phyloP scores from a whole-genome alignment of 176 grass and related monocot species.

The Rhynchospora pubera region DNA sequence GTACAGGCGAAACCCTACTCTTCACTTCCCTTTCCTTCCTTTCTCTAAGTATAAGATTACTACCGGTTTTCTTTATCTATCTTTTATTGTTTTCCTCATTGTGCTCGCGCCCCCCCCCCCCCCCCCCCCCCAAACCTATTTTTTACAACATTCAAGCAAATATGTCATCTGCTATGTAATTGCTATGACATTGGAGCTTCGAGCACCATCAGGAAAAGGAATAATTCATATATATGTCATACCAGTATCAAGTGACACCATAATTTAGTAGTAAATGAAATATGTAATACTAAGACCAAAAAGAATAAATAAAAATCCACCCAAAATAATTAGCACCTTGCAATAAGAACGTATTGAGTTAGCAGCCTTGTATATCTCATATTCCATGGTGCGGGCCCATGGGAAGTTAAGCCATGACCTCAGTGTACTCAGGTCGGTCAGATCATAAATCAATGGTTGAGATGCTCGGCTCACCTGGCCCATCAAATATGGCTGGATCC shows the following conservation, averaged over 20 bases:
- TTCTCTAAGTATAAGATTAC: neutral
- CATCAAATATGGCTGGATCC: constrained; percentile 71
- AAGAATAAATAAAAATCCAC: neutral
- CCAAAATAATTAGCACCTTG: constrained; percentile 44
- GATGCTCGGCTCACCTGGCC: constrained; percentile 48
- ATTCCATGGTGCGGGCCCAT: constrained; percentile 64
- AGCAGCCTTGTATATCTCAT: constrained; percentile 94
- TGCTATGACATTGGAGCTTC: neutral
- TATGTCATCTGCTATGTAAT: neutral
- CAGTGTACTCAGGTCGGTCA: constrained; percentile 73
- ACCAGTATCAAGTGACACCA: neutral
- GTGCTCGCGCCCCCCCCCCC: too few species aligned
- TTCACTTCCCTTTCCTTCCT: neutral
- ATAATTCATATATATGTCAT: neutral
- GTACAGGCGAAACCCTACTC: neutral
- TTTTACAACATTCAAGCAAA: constrained; percentile 9
- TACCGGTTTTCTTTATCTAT: neutral
- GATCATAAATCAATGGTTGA: constrained; percentile 62
- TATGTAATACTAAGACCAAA: constrained; percentile 6
- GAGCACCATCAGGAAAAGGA: neutral
- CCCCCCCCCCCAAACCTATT: too few species aligned
- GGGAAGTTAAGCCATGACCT: constrained; percentile 87
- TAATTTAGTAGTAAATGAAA: neutral
- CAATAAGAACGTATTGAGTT: constrained; percentile 66
- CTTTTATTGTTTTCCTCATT: neutral